These are phyloP conservation scores for Clonostachys chloroleuca DNA, from an alignment of 2,329 filamentous ascomycete species.

Conservation along the genomic window DNA sequence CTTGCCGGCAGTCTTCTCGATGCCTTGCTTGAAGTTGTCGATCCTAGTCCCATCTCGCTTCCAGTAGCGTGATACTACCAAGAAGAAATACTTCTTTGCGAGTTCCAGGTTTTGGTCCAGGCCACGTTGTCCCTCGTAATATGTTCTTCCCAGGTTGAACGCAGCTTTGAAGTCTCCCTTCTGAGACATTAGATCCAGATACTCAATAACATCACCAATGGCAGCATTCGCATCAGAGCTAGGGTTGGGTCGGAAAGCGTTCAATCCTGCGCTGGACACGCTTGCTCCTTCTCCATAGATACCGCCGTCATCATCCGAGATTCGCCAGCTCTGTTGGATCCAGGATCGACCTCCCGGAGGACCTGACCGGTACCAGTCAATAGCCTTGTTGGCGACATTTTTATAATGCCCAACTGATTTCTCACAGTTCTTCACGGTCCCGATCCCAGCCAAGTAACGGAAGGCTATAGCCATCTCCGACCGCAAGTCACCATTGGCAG, in stretches of 20 bases:
- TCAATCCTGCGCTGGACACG: constrained; percentile 78
- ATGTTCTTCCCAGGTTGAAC: constrained; percentile 78
- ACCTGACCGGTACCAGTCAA: constrained; percentile 81
- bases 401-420: constrained; percentile 86
- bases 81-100: constrained; percentile 77
- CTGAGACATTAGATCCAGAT: constrained; percentile 82
- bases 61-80: constrained; percentile 81
- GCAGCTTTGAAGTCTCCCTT: constrained; percentile 88
- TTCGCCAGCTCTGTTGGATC: constrained; percentile 73
- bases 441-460: constrained; percentile 80
- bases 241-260: constrained; percentile 68
- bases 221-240: constrained; percentile 80
- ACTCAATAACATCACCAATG: constrained; percentile 91
- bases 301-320: constrained; percentile 86
- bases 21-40: constrained; percentile 62
- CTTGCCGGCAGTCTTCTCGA: constrained; percentile 77
- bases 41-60: constrained; percentile 68
- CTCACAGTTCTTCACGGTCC: constrained; percentile 81
- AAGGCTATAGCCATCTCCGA: constrained; percentile 94
- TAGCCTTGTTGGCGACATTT: constrained; percentile 86
- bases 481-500: constrained; percentile 73
- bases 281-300: constrained; percentile 96
- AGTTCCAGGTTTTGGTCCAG: constrained; percentile 68
- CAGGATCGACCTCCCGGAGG: constrained; percentile 83
- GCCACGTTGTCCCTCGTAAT: constrained; percentile 80